Conservation (phyloP, 257 asterid genomes). For the Eustoma russellianum region DNA sequence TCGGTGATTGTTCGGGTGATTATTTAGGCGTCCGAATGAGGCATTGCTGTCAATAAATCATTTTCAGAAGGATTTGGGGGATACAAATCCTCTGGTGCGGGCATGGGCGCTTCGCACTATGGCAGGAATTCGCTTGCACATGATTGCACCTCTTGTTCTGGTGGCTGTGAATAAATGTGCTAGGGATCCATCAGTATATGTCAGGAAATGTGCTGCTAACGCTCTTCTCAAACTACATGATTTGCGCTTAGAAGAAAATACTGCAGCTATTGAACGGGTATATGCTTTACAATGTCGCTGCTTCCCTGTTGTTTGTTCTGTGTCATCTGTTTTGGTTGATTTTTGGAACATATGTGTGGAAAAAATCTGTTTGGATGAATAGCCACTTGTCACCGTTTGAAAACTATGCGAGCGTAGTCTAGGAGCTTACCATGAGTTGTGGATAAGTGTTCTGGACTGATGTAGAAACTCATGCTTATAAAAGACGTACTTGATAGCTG, state of each 20-base stretch:
- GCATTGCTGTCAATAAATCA: slow-evolving; percentile 78
- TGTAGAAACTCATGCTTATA: too few relatives aligned
- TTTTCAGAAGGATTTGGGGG: slow-evolving; percentile 97
- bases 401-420: too few relatives aligned
- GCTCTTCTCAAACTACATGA: slow-evolving; percentile 91
- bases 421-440: too few relatives aligned
- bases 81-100: slow-evolving; percentile 84
- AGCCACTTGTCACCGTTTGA: too few relatives aligned
- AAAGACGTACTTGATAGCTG: too few relatives aligned
- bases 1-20: background rate
- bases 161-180: slow-evolving; percentile 85
- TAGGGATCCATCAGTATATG: slow-evolving; percentile 93
- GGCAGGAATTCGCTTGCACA: slow-evolving; percentile 97
- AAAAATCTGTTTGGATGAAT: too few relatives aligned
- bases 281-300: slow-evolving; percentile 1
- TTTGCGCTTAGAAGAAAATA: slow-evolving; percentile 76
- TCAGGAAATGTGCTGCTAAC: slow-evolving; percentile 91
- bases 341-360: background rate
- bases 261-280: slow-evolving; percentile 74
- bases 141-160: slow-evolving; percentile 71
- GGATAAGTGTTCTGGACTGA: too few relatives aligned
- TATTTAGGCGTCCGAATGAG: slow-evolving; percentile 83
- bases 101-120: slow-evolving; percentile 95
- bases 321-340: background rate
- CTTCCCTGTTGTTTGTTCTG: too few relatives aligned